These are phyloP conservation scores for Chernovozyma aurita DNA, from an alignment of 1,139 yeast genomes.

Conservation along the genomic window DNA sequence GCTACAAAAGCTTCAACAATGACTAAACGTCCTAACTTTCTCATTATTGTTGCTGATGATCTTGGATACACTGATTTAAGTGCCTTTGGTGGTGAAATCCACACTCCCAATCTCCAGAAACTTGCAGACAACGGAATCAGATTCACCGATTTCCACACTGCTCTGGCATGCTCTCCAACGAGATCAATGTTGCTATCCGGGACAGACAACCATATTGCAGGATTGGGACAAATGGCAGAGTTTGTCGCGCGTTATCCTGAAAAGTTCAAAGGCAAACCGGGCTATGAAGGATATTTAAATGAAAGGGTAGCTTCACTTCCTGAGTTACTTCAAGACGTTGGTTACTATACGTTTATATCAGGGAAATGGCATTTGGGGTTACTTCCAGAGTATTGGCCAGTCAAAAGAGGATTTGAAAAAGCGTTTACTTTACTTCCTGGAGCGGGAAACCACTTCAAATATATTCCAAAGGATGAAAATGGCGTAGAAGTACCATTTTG, in stretches of 20 bases:
- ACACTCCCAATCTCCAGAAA: constrained; percentile 48
- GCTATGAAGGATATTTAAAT: constrained; percentile 55
- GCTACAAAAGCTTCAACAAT: background rate
- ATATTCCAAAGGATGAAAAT: constrained; percentile 32
- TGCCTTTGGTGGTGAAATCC: constrained; percentile 56
- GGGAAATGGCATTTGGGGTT: constrained; percentile 62
- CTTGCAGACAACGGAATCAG: constrained; percentile 43
- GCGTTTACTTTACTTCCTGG: constrained; percentile 52
- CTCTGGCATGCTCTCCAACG: constrained; percentile 64
- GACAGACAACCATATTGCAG: constrained; percentile 59
- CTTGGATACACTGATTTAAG: constrained; percentile 56
- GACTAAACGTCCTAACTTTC: constrained; percentile 38
- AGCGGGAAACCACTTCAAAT: constrained; percentile 55
- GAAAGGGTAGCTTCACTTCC: constrained; percentile 50
- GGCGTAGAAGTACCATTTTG: constrained; percentile 22
- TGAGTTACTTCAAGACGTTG: constrained; percentile 46
- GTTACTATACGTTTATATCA: constrained; percentile 43
- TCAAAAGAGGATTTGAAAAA: constrained; percentile 47
- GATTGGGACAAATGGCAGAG: constrained; percentile 58
- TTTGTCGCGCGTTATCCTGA: constrained; percentile 35
- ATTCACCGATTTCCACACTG: constrained; percentile 58
- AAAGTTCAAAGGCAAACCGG: constrained; percentile 42
- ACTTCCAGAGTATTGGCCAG: constrained; percentile 46
- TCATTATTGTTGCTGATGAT: constrained; percentile 59
- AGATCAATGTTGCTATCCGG: constrained; percentile 60